Conservation (phyloP, 2,329 filamentous ascomycete genomes). For the Cercospora sp. region DNA sequence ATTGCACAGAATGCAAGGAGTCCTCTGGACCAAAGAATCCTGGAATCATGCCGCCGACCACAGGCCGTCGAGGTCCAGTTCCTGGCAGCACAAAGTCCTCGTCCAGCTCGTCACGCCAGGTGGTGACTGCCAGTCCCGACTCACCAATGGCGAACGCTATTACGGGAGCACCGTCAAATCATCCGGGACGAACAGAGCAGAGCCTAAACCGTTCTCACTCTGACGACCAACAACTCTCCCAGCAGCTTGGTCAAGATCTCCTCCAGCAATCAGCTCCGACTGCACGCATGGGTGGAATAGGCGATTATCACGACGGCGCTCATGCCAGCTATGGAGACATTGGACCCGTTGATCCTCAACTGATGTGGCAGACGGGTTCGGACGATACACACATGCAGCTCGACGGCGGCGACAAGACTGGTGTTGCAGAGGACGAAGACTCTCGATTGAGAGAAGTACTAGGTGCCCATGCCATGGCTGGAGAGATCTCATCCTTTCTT, state of each 20-base stretch:
- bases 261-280: slow-evolving; percentile 19
- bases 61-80: slow-evolving; percentile 13
- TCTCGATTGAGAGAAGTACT: slow-evolving; percentile 8
- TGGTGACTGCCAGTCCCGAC: slow-evolving; percentile 22
- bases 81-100: slow-evolving; percentile 11
- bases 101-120: slow-evolving; percentile 5
- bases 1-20: slow-evolving; percentile 87
- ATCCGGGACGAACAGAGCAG: background rate
- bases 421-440: slow-evolving; percentile 3
- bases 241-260: slow-evolving; percentile 8
- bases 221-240: background rate
- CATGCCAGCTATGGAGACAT: slow-evolving; percentile 1
- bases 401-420: slow-evolving; percentile 2
- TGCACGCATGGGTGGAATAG: slow-evolving; percentile 37
- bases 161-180: slow-evolving; percentile 12
- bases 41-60: slow-evolving; percentile 1
- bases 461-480: slow-evolving; percentile 6
- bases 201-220: background rate
- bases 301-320: slow-evolving; percentile 1
- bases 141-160: slow-evolving; percentile 8
- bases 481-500: slow-evolving; percentile 7
- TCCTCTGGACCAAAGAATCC: slow-evolving; percentile 48
- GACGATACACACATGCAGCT: slow-evolving; percentile 4
- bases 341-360: slow-evolving; percentile 10
- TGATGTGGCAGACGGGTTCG: slow-evolving; percentile 10